Percentiles rank a stretch among this genome's conserved stretches.
phyloP scores from a whole-genome alignment of 2,329 filamentous ascomycete genomes.

The Talaromyces pinophilus region DNA sequence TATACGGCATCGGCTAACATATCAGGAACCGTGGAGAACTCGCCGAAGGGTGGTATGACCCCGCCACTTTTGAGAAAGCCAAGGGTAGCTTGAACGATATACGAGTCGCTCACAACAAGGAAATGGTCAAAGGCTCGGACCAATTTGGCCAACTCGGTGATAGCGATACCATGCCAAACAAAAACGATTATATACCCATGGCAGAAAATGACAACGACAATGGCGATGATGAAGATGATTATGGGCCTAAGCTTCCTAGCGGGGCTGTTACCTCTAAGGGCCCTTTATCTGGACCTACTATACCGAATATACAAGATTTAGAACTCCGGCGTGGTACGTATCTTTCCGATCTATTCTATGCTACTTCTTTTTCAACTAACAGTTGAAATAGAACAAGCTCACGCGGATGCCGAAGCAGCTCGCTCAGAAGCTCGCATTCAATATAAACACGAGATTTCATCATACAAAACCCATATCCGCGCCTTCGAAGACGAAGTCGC shows the following conservation, averaged over 20 bases:
- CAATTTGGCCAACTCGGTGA: constrained; percentile 1
- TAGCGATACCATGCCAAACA: constrained; percentile 26
- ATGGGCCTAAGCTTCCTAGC: constrained; percentile 57
- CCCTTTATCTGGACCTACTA: constrained; percentile 55
- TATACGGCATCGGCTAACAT: constrained; percentile 47
- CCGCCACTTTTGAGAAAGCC: constrained; percentile 64
- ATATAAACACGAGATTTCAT: constrained; percentile 56
- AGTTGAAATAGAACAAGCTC: constrained; percentile 31
- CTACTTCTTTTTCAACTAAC: background rate
- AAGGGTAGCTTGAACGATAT: constrained; percentile 14
- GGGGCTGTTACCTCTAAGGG: constrained; percentile 24
- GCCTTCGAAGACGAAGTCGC: constrained; percentile 67
- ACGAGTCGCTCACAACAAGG: background rate
- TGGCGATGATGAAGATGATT: constrained; percentile 61
- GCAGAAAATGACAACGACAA: constrained; percentile 31
- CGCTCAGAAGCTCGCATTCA: constrained; percentile 35
- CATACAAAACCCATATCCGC: constrained; percentile 38
- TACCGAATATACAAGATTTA: constrained; percentile 75
- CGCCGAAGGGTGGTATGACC: constrained; percentile 91
- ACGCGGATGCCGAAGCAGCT: constrained; percentile 34
- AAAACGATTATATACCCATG: constrained; percentile 14
- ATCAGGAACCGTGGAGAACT: constrained; percentile 79
- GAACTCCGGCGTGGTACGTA: constrained; percentile 53
- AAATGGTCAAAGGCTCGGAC: background rate
- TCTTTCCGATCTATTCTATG: background rate